Evolutionary conservation across 768 basidiomycete species (phyloP).

Genomic region (Lentinula aciculospora): DNA sequence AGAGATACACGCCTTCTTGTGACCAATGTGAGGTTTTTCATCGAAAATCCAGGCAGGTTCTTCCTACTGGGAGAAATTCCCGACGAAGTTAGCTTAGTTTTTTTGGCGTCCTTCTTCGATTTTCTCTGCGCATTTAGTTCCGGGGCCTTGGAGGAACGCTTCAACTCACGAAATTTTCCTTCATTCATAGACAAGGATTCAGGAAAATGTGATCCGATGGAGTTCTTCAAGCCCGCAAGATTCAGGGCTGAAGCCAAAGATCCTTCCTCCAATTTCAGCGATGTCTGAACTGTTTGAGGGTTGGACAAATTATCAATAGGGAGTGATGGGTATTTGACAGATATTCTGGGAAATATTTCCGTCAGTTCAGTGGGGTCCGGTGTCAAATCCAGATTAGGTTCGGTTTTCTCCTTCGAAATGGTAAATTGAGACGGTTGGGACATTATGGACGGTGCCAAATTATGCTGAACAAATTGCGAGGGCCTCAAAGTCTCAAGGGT

Average conservation of each 20-base stretch:
- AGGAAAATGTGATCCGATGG: background rate
- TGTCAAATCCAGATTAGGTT: no score
- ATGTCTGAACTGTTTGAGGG: background rate
- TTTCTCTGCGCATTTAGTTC: background rate
- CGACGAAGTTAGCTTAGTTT: background rate
- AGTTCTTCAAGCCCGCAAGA: background rate
- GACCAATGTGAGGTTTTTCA: background rate
- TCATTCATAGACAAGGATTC: background rate
- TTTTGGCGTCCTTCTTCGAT: background rate
- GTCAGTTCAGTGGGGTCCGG: no score
- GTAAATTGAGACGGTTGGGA: no score
- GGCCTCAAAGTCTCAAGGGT: no score
- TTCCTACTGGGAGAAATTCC: background rate
- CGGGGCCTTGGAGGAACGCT: no score
- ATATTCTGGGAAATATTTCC: no score
- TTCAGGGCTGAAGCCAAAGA: background rate
- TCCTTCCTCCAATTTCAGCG: background rate
- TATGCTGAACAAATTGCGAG: no score
- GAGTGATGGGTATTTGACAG: no score
- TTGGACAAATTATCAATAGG: no score
- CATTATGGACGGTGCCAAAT: no score
- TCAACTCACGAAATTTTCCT: background rate
- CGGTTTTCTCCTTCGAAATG: no score
- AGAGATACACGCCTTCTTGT: no score
- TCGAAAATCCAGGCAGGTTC: background rate